phyloP scores from a whole-genome alignment of 805 yeast genomes.

The Candida tibetensis region DNA sequence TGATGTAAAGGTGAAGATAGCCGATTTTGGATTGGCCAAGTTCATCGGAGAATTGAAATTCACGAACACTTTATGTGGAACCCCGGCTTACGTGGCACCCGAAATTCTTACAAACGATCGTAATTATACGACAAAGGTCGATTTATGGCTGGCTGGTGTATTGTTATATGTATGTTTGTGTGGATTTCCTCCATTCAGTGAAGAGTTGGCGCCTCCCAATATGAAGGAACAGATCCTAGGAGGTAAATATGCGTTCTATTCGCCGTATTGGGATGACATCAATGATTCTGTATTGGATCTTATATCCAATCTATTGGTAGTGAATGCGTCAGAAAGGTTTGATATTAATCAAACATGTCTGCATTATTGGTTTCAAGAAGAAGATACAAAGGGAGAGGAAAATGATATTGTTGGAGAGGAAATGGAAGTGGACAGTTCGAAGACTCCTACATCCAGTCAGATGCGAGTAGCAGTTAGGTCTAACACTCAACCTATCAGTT shows the following conservation, averaged over 20 bases:
- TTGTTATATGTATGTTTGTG: slow-evolving; percentile 73
- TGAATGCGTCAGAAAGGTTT: slow-evolving; percentile 45
- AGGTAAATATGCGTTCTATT: slow-evolving; percentile 69
- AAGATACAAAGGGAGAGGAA: slow-evolving; percentile 2
- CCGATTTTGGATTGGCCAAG: slow-evolving; percentile 76
- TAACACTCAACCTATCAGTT: slow-evolving; percentile 27
- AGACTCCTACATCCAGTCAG: slow-evolving; percentile 2
- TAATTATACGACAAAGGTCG: slow-evolving; percentile 68
- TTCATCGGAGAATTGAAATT: slow-evolving; percentile 69
- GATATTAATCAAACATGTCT: slow-evolving; percentile 36
- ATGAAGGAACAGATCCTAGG: slow-evolving; percentile 71
- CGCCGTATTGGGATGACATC: slow-evolving; percentile 77
- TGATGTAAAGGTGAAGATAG: slow-evolving; percentile 68
- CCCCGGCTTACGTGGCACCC: slow-evolving; percentile 87
- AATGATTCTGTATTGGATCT: slow-evolving; percentile 64
- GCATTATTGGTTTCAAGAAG: slow-evolving; percentile 46
- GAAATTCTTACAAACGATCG: slow-evolving; percentile 59
- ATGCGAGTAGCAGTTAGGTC: slow-evolving; percentile 19
- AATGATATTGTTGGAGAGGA: slow-evolving; percentile 3
- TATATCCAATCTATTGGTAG: slow-evolving; percentile 58
- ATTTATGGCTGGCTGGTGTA: slow-evolving; percentile 82
- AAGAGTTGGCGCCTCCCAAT: slow-evolving; percentile 74
- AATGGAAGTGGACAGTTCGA: slow-evolving; percentile 3
- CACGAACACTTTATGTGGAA: slow-evolving; percentile 79
- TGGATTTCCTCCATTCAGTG: slow-evolving; percentile 85